Conservation (phyloP, 768 basidiomycete genomes). For the Kwoniella bestiolae region DNA sequence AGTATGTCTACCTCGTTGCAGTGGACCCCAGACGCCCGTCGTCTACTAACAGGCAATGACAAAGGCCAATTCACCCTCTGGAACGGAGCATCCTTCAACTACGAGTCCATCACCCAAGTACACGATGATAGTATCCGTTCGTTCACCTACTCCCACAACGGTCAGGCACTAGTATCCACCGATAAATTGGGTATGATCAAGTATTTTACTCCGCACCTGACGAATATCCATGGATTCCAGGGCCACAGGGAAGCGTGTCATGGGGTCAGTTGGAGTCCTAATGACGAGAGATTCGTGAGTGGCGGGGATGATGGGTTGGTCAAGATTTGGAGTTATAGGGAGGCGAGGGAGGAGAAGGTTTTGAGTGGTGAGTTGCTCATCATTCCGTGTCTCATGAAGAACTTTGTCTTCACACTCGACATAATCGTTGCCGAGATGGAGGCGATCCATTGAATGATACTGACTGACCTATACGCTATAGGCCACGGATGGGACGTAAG, state of each 20-base stretch:
- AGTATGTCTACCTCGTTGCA: constrained; percentile 52
- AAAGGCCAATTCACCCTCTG: constrained; percentile 98
- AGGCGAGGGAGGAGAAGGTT: constrained; percentile 82
- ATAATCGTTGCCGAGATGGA: too few relatives aligned
- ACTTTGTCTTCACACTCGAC: too few relatives aligned
- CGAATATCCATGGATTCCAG: constrained; percentile 91
- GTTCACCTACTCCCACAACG: constrained; percentile 86
- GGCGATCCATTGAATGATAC: not conserved
- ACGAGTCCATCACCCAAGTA: constrained; percentile 93
- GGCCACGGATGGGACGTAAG: constrained; percentile 99
- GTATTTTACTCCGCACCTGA: constrained; percentile 99
- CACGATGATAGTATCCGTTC: constrained; percentile 94
- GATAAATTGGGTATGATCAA: constrained; percentile 95
- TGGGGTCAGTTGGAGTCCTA: constrained; percentile 86
- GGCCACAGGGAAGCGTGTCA: constrained; percentile 95
- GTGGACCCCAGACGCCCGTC: constrained; percentile 97
- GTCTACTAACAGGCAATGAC: constrained; percentile 91
- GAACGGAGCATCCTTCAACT: constrained; percentile 99
- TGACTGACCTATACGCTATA: constrained; percentile 45
- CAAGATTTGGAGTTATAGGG: constrained; percentile 92
- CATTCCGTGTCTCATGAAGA: too few relatives aligned
- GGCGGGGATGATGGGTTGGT: constrained; percentile 95
- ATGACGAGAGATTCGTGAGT: constrained; percentile 89
- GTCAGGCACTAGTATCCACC: constrained; percentile 87
- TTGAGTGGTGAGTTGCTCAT: constrained; percentile 68